Conservation (phyloP, 2,329 filamentous ascomycete genomes). For the Pseudogymnoascus destructans region DNA sequence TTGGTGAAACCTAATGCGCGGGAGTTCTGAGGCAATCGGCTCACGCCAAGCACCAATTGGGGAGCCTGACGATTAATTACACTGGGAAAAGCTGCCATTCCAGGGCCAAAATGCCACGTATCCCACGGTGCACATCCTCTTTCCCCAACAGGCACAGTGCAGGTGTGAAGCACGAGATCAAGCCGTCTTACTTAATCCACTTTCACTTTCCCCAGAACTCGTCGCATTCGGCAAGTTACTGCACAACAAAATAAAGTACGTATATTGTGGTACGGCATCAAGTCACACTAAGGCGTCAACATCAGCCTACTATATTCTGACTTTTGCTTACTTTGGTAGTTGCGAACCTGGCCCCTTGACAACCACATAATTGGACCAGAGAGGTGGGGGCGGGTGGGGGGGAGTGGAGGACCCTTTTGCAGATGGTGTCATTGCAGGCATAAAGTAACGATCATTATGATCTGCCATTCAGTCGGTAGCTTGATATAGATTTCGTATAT, state of each 20-base stretch:
- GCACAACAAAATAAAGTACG: background rate
- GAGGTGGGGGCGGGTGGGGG: too few relatives aligned
- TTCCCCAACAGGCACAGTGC: background rate
- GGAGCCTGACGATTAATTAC: too few relatives aligned
- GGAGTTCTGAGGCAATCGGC: too few relatives aligned
- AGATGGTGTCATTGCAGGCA: background rate
- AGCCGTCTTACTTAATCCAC: background rate
- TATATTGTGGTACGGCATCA: background rate
- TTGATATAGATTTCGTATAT: background rate
- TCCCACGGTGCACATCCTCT: too few relatives aligned
- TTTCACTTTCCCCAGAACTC: background rate
- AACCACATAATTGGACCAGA: too few relatives aligned
- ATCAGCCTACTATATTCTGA: background rate
- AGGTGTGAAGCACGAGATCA: background rate
- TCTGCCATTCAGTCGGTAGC: background rate
- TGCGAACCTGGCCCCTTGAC: too few relatives aligned
- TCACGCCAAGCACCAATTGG: too few relatives aligned
- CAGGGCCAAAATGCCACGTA: too few relatives aligned
- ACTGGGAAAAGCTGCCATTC: too few relatives aligned
- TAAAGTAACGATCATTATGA: constrained; percentile 4
- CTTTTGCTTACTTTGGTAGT: background rate
- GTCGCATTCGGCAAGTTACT: background rate
- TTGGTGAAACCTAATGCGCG: too few relatives aligned
- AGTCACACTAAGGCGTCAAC: background rate
- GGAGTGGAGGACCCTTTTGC: too few relatives aligned